Evolutionary conservation across 2,329 filamentous ascomycete species (phyloP).

Genomic region (Scedosporium minutisporum): DNA sequence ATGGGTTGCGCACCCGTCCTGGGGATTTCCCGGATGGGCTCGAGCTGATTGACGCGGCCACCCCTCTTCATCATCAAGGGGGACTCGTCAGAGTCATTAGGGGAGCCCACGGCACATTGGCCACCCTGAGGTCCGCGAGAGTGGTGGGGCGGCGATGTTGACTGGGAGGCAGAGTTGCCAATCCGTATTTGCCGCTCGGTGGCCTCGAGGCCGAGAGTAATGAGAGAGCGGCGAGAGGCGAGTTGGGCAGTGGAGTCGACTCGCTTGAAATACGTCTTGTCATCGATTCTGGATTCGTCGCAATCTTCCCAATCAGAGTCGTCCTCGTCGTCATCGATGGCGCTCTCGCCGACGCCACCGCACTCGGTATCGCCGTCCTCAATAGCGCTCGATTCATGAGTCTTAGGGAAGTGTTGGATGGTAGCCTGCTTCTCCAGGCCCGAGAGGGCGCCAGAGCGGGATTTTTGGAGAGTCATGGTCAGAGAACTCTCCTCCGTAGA

Average conservation of each 20-base stretch:
- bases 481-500: constrained; percentile 77
- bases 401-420: constrained; percentile 17
- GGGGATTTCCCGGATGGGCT: constrained; percentile 52
- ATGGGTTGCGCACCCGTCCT: constrained; percentile 69
- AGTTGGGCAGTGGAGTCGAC: constrained; percentile 83
- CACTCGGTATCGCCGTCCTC: constrained; percentile 50
- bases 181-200: constrained; percentile 62
- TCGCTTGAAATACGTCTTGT: constrained; percentile 74
- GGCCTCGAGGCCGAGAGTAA: constrained; percentile 79
- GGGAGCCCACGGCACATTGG: constrained; percentile 25
- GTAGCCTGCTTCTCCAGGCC: constrained; percentile 67
- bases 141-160: constrained; percentile 60
- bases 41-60: constrained; percentile 29
- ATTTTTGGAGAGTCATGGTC: constrained; percentile 28
- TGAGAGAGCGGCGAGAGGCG: constrained; percentile 74
- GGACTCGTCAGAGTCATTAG: constrained; percentile 52
- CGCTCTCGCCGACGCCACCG: constrained; percentile 70
- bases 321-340: constrained; percentile 65
- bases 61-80: constrained; percentile 53
- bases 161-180: constrained; percentile 57
- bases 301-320: constrained; percentile 55
- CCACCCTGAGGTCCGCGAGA: constrained; percentile 37
- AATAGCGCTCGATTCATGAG: constrained; percentile 36
- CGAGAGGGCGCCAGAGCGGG: constrained; percentile 35
- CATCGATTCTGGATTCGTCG: constrained; percentile 71